Conservation (phyloP, 192 early-diverging fungal species). For the Podila epicladia region DNA sequence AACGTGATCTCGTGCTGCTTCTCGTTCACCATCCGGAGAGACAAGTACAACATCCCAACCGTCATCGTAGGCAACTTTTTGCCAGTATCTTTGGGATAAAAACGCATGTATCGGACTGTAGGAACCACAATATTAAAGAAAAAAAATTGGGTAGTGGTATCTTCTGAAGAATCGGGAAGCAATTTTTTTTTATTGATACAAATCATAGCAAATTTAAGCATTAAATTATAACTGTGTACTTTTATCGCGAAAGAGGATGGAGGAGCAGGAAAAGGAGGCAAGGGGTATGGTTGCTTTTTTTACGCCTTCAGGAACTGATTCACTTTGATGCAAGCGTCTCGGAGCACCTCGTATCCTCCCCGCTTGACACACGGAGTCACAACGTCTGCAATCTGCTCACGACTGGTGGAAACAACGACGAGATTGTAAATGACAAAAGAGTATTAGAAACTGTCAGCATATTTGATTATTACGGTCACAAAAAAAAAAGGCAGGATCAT, state of each 20-base stretch:
- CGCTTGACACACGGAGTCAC: conserved; percentile 25
- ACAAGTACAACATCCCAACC: conserved; percentile 87
- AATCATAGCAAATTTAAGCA: too few species aligned
- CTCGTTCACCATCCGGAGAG: conserved; percentile 94
- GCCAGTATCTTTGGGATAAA: conserved; percentile 40
- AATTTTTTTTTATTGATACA: too few species aligned
- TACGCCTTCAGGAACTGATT: conserved; percentile 28
- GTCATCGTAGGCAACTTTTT: conserved; percentile 50
- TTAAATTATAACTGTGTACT: neutral
- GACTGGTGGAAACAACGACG: conserved; percentile 3
- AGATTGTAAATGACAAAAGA: neutral
- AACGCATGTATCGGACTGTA: neutral
- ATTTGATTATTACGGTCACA: neutral
- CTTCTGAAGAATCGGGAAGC: too few species aligned
- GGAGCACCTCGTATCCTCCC: conserved; percentile 33
- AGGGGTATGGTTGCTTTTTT: neutral
- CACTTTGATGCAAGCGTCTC: conserved; percentile 31
- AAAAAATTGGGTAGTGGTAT: too few species aligned
- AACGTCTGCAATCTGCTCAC: conserved; percentile 21
- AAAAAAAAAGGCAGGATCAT: neutral
- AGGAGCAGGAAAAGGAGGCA: neutral
- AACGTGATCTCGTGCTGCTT: conserved; percentile 86
- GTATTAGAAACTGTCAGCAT: neutral
- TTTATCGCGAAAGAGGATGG: neutral
- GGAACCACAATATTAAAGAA: neutral